A percentile compares a stretch with the other conserved stretches of the same genome.
phyloP scores from a whole-genome alignment of 2,329 filamentous ascomycete species.

The Neopestalotiopsis sp. region DNA sequence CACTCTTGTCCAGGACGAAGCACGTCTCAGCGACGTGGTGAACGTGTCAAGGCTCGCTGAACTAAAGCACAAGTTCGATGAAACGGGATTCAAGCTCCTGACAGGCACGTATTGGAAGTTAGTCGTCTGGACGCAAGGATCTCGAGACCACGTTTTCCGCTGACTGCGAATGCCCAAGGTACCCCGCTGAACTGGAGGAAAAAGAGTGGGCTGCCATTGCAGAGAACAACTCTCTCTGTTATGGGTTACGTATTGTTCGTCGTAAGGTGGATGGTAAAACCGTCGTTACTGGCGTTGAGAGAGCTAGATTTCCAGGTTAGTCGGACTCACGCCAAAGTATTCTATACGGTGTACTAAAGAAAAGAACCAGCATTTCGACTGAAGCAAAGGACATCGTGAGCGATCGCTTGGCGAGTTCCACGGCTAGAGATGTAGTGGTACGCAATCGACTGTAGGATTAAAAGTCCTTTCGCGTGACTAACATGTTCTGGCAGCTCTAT shows the following conservation, averaged over 20 bases:
- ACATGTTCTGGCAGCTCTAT: not conserved
- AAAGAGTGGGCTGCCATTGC: constrained; percentile 5
- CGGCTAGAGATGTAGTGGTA: not conserved
- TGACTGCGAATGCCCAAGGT: not conserved
- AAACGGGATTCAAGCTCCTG: not conserved
- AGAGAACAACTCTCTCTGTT: constrained; percentile 10
- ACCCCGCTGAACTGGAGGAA: constrained; percentile 6
- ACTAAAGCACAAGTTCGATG: not conserved
- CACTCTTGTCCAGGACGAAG: not conserved
- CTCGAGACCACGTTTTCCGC: not conserved
- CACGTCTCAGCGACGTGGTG: not conserved
- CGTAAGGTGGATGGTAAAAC: not conserved
- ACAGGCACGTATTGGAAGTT: not conserved
- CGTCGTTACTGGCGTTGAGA: not conserved
- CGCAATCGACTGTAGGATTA: not conserved
- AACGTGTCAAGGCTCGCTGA: not conserved
- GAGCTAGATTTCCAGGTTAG: not conserved
- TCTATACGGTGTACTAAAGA: not conserved
- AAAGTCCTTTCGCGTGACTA: not conserved
- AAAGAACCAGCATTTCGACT: not conserved
- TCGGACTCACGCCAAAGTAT: no score
- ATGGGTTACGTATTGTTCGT: not conserved
- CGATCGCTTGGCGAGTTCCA: not conserved
- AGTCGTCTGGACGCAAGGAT: not conserved
- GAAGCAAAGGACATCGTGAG: constrained; percentile 1